Conservation (phyloP, 208 protist genomes). For the Acanthamoeba healyi region DNA sequence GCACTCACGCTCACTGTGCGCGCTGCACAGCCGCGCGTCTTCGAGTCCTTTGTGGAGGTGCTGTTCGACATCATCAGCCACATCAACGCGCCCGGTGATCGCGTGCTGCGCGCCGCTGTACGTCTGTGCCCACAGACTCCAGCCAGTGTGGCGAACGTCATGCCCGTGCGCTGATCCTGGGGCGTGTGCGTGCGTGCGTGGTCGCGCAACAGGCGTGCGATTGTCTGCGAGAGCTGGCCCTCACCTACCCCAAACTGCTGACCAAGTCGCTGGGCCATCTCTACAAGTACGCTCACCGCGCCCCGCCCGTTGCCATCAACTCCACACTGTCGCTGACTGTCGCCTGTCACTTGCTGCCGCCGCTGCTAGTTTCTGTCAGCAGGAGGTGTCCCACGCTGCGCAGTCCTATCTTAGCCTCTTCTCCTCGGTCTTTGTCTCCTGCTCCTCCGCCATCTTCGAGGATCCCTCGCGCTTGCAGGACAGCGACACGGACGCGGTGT, state of each 20-base stretch:
- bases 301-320: no score
- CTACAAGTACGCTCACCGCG: neutral
- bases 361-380: conserved; percentile 35
- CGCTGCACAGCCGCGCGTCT: conserved; percentile 2
- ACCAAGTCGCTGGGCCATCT: conserved; percentile 34
- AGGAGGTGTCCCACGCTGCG: conserved; percentile 42
- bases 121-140: neutral
- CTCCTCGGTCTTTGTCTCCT: neutral
- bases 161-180: neutral
- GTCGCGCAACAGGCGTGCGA: conserved; percentile 17
- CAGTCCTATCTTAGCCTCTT: conserved; percentile 66
- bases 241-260: conserved; percentile 59
- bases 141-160: neutral
- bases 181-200: neutral
- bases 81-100: conserved; percentile 44
- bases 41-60: conserved; percentile 59
- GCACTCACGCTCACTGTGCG: neutral
- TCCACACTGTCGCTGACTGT: neutral
- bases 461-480: neutral
- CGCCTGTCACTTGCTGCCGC: no score
- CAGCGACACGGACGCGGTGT: neutral
- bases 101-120: neutral
- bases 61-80: conserved; percentile 64
- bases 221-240: conserved; percentile 56
- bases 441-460: conserved; percentile 41